Evolutionary conservation across 306 rosid genomes (phyloP).

Genomic region (Sindora glabra): DNA sequence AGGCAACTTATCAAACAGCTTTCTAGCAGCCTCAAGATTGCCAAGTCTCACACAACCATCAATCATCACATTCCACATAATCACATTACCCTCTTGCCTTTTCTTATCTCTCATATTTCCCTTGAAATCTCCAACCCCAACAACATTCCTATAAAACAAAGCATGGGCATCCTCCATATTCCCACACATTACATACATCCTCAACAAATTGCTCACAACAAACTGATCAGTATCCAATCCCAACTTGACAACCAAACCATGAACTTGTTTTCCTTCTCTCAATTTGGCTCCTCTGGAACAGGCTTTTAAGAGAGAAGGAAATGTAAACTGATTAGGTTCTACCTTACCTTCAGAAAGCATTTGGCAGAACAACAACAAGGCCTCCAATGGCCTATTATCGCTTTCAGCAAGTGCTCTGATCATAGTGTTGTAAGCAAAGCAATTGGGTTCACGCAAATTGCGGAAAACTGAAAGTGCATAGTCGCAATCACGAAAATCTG

Average conservation of each 20-base stretch:
- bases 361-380: constrained; percentile 34
- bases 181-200: constrained; percentile 68
- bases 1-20: constrained; percentile 50
- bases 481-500: constrained; percentile 25
- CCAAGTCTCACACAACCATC: constrained; percentile 58
- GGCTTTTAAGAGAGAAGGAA: constrained; percentile 69
- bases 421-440: constrained; percentile 68
- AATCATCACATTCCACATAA: constrained; percentile 62
- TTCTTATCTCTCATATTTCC: constrained; percentile 19
- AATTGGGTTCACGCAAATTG: constrained; percentile 42
- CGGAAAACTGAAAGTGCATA: constrained; percentile 38
- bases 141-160: constrained; percentile 42
- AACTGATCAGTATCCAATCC: constrained; percentile 56
- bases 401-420: constrained; percentile 58
- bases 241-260: constrained; percentile 56
- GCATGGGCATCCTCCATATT: constrained; percentile 42
- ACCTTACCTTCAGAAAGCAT: constrained; percentile 46
- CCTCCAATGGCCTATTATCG: constrained; percentile 20
- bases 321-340: constrained; percentile 54
- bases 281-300: constrained; percentile 39
- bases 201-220: constrained; percentile 51
- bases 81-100: constrained; percentile 52
- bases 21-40: constrained; percentile 36
- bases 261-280: constrained; percentile 58
- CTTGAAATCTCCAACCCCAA: constrained; percentile 8